Base-by-base conservation (phyloP, 2,329 filamentous ascomycete species). In the Ustulina deusta region DNA sequence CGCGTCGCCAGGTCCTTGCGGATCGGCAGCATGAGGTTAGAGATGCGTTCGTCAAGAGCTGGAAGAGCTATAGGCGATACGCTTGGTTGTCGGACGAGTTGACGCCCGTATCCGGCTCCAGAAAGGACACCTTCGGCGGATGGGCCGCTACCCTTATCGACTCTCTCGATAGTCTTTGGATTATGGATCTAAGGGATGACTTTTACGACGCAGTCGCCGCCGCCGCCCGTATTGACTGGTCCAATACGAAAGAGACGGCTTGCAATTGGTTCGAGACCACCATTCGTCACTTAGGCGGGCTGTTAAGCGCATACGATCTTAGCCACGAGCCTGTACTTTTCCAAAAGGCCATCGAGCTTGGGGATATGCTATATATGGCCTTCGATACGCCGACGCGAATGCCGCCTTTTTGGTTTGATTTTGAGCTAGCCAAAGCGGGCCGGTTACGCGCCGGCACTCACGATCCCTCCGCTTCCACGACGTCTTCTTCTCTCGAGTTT, bases 401-500 rank as follows among this genome's bases (percentile, higher is more conserved):
- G 81, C 82, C 83, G 13, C 76, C 81, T 13, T 80, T 82, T 61
- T 83, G 82, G 36, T 81, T 86, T 69, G 76, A 83, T 73, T 90
- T 80, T 36, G 69, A 75, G 6, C 71, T 73, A 2, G 81, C 81
- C 1, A 80, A 81, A 65, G 60, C 72, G 0, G 79, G 78, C 0
- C 68, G 80, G 10, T 29, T 66, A 0, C 69, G 79, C 0, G 79
- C 83, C 61, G 44, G 54, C 0, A 73, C 65, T 1, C 56, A 63
- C 40, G 82, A 84, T 3, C 79, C 83, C 3, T 79, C 82, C 2
- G 83, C 83, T 2, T 80, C 81, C 2, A 78, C 81, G 1, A 91
- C 91, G 6, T 92, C 90, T 4, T 81, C 94, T 58, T 89, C 88
- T 1, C 80, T 94, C 68, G 92, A 94, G 73, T 89, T 94, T 76